phyloP scores from a whole-genome alignment of 306 rosid species.

The Dalbergia oliveri region DNA sequence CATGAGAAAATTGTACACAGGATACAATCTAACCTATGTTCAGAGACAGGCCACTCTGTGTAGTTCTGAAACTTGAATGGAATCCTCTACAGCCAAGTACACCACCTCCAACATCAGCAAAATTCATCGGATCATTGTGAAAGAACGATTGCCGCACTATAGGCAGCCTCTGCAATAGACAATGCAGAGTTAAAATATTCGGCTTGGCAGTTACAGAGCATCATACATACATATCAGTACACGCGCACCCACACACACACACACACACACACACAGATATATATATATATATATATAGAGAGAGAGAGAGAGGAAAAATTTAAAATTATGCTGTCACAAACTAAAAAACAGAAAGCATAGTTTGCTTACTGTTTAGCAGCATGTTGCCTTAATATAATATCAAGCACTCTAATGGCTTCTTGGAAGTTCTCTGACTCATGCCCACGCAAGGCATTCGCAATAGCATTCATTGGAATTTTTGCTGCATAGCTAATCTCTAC shows the following conservation, averaged over 20 bases:
- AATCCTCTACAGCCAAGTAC: slow-evolving; percentile 95
- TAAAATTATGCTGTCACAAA: not conserved
- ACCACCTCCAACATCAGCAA: slow-evolving; percentile 91
- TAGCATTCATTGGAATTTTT: slow-evolving; percentile 88
- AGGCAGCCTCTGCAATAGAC: slow-evolving; percentile 83
- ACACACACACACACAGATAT: too few species aligned
- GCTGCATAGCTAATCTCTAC: slow-evolving; percentile 93
- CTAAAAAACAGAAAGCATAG: not conserved
- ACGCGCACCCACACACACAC: too few species aligned
- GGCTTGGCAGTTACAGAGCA: not conserved
- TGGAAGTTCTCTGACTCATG: slow-evolving; percentile 92
- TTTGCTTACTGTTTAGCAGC: slow-evolving; percentile 87
- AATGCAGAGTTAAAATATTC: not conserved
- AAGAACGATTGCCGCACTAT: slow-evolving; percentile 86
- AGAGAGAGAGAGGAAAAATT: not conserved
- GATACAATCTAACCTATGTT: slow-evolving; percentile 68
- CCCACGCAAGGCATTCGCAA: slow-evolving; percentile 82
- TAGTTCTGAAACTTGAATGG: slow-evolving; percentile 91
- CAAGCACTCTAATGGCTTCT: slow-evolving; percentile 90
- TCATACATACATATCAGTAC: not conserved
- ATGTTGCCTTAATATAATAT: slow-evolving; percentile 87
- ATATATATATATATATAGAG: not conserved
- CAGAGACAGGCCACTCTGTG: slow-evolving; percentile 90
- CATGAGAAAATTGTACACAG: not conserved
- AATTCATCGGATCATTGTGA: slow-evolving; percentile 79